A percentile compares a stretch with the other conserved stretches of the same genome.
phyloP scores from a whole-genome alignment of 139 green algal species.

The Spirogloea muscicola region DNA sequence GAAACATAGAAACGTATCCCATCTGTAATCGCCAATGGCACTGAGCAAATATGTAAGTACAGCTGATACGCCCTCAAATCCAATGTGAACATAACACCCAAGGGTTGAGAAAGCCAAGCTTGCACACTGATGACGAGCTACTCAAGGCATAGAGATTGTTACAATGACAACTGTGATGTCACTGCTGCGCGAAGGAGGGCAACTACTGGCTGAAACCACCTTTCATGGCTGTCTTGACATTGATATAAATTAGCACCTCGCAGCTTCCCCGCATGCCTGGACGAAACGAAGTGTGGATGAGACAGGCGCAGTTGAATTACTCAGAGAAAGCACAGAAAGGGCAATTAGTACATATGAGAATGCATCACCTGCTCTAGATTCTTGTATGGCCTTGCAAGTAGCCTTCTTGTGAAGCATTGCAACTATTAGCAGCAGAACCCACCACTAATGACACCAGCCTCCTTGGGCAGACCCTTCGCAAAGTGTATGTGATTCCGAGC shows the following conservation, averaged over 20 bases:
- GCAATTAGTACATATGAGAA: background rate
- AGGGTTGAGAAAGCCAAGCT: no score
- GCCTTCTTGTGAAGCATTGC: background rate
- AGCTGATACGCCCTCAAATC: background rate
- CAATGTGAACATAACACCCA: no score
- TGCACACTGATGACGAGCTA: no score
- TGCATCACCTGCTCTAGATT: background rate
- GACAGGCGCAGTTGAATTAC: background rate
- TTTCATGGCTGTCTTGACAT: conserved; percentile 9
- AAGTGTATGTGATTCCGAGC: conserved; percentile 40
- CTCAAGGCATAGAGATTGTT: no score
- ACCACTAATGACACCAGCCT: conserved; percentile 39
- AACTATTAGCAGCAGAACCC: background rate
- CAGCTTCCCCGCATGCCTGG: conserved; percentile 27
- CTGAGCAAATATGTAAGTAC: background rate
- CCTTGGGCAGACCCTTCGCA: conserved; percentile 21
- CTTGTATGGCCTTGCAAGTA: background rate
- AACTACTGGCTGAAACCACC: no score
- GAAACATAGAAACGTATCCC: conserved; percentile 24
- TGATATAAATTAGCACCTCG: conserved; percentile 31
- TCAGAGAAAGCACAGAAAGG: background rate
- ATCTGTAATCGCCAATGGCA: conserved; percentile 7
- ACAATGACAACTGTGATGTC: no score
- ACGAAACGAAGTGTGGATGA: no score
- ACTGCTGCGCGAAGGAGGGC: no score